Percentiles rank a stretch among this genome's conserved stretches.
phyloP scores from a whole-genome alignment of 352 stramenopile species.

The Saprolegnia parasitica region DNA sequence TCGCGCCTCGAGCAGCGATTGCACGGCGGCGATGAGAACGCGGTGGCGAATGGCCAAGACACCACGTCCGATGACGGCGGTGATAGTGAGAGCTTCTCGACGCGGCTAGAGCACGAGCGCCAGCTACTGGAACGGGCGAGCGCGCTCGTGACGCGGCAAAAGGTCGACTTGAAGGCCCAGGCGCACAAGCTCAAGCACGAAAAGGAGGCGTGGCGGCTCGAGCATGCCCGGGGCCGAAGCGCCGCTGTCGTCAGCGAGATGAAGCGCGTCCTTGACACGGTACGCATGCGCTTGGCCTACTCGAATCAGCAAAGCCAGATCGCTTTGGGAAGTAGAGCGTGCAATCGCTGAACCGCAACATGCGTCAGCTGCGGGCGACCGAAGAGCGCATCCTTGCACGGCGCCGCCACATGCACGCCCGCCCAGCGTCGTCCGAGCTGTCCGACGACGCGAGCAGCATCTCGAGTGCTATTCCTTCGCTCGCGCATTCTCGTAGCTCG shows the following conservation, averaged over 20 bases:
- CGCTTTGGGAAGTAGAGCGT: neutral
- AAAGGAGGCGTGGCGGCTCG: conserved; percentile 15
- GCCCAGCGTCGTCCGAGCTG: too few species aligned
- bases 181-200: conserved; percentile 6
- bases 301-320: neutral
- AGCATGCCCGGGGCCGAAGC: conserved; percentile 16
- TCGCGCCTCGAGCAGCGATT: conserved; percentile 7
- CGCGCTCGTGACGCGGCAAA: conserved; percentile 12
- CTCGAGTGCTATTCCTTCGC: too few species aligned
- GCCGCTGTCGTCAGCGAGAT: conserved; percentile 8
- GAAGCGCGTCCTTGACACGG: conserved; percentile 18
- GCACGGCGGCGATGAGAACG: conserved; percentile 10
- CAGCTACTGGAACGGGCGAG: conserved; percentile 9
- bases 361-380: neutral
- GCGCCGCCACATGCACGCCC: neutral
- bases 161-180: conserved; percentile 4
- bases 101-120: neutral
- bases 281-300: neutral
- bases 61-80: neutral
- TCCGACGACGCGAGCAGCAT: too few species aligned
- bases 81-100: neutral
- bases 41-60: neutral
- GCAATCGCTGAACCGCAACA: conserved; percentile 9
- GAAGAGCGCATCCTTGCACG: conserved; percentile 8
- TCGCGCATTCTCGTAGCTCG: neutral